phyloP scores from a whole-genome alignment of 148 eudicot species.

The Camellia granthamiana region DNA sequence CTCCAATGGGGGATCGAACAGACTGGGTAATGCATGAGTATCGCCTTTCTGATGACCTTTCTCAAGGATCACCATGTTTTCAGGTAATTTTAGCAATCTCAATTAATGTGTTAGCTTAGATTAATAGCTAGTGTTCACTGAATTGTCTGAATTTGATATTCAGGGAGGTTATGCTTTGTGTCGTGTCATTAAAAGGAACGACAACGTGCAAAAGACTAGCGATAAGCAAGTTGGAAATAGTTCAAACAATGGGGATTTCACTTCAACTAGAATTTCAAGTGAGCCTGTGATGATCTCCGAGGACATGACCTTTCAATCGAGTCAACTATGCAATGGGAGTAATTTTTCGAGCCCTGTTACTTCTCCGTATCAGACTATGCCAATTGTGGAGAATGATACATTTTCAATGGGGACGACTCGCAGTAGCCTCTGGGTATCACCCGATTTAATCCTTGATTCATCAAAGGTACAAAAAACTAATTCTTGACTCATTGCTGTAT shows the following conservation, averaged over 20 bases:
- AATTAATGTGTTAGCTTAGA: background rate
- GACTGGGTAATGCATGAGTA: conserved; percentile 96
- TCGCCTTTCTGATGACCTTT: conserved; percentile 65
- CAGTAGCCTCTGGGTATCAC: conserved; percentile 53
- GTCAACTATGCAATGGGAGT: conserved; percentile 38
- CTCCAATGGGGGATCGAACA: conserved; percentile 78
- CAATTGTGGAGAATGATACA: conserved; percentile 42
- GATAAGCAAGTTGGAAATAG: conserved; percentile 43
- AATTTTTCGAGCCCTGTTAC: conserved; percentile 55
- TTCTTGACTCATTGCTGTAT: too few species aligned
- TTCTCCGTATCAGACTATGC: conserved; percentile 49
- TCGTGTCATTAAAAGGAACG: conserved; percentile 67
- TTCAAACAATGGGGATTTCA: conserved; percentile 30
- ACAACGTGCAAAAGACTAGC: conserved; percentile 18
- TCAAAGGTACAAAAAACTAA: conserved; percentile 48
- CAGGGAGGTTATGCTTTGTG: conserved; percentile 76
- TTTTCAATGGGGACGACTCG: conserved; percentile 40
- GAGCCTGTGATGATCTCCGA: conserved; percentile 40
- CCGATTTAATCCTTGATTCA: conserved; percentile 71
- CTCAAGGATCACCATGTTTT: conserved; percentile 44
- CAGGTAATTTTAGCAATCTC: conserved; percentile 40
- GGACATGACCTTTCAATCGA: conserved; percentile 30
- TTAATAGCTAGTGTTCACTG: background rate
- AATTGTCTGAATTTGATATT: background rate
- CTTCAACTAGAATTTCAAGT: conserved; percentile 28